A percentile compares a stretch with the other conserved stretches of the same genome.
Evolutionary conservation across 176 grass and related monocot species (phyloP).

Genomic region (Carex myosuroides): DNA sequence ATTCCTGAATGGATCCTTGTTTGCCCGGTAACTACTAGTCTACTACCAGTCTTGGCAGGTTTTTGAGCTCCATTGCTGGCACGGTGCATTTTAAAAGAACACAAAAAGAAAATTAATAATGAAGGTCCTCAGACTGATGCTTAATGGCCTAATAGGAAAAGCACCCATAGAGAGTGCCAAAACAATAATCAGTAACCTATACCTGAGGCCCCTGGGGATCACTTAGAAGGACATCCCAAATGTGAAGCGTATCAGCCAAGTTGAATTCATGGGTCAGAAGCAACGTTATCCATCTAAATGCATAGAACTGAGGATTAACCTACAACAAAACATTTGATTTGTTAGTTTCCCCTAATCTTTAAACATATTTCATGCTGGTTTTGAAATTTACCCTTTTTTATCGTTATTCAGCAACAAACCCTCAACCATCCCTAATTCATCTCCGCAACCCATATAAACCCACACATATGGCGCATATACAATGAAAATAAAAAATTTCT

Average conservation of each 20-base stretch:
- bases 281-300: conserved; percentile 90
- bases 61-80: not conserved
- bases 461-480: not conserved
- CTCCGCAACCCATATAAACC: not conserved
- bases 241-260: conserved; percentile 81
- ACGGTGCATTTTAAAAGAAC: not conserved
- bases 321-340: conserved; percentile 29
- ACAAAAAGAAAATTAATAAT: not conserved
- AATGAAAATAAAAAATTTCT: not conserved
- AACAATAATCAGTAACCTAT: not conserved
- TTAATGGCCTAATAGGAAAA: not conserved
- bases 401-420: not conserved
- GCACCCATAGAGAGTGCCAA: not conserved
- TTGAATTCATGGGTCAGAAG: conserved; percentile 88
- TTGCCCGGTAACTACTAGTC: not conserved
- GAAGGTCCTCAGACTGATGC: not conserved
- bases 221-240: conserved; percentile 87
- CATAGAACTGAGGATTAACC: conserved; percentile 90
- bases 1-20: not conserved
- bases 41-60: not conserved
- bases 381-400: not conserved
- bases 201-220: conserved; percentile 78
- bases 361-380: not conserved
- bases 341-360: not conserved
- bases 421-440: not conserved